Evolutionary conservation across 768 basidiomycete genomes (phyloP).

Genomic region (Tricholoma matsutake): DNA sequence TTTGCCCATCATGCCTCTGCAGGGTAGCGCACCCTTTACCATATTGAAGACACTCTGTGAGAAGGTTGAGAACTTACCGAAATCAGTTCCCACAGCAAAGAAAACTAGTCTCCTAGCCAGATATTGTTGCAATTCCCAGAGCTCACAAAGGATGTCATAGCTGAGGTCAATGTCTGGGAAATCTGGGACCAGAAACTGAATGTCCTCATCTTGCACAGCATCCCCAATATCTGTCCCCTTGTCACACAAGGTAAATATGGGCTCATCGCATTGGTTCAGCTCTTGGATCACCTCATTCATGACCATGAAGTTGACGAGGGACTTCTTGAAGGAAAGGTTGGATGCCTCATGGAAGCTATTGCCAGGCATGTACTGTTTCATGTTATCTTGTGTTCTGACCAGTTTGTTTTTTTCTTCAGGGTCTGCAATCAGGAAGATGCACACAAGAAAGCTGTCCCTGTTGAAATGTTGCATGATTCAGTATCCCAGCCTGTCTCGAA

Average conservation of each 20-base stretch:
- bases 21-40: background rate
- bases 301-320: background rate
- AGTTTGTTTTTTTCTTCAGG: background rate
- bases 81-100: background rate
- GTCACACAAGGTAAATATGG: background rate
- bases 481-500: background rate
- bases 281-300: background rate
- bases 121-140: background rate
- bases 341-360: background rate
- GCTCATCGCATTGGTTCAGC: background rate
- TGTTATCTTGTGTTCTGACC: background rate
- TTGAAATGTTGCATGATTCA: background rate
- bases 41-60: background rate
- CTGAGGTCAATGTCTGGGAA: background rate
- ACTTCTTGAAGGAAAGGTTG: background rate
- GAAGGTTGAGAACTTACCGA: background rate
- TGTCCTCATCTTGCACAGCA: background rate
- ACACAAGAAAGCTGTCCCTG: background rate
- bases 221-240: background rate
- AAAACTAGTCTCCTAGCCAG: background rate
- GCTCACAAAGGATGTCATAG: background rate
- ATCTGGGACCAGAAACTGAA: background rate
- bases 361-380: background rate
- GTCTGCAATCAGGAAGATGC: background rate
- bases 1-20: background rate